Conservation (phyloP, 257 asterid species). For the Penstemon eatonii region DNA sequence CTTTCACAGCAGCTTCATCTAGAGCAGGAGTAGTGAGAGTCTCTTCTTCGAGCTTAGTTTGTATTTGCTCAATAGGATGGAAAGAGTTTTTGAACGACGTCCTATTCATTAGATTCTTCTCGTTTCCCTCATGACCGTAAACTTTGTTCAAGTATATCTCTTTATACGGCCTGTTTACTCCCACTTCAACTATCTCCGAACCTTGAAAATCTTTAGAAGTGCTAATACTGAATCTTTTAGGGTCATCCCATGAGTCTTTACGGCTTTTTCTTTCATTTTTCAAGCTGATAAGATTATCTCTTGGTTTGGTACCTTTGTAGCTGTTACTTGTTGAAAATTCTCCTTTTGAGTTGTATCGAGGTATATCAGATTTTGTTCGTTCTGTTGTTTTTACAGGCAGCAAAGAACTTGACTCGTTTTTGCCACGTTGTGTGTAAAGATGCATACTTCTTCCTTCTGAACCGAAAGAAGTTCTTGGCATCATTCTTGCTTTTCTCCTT, state of each 20-base stretch:
- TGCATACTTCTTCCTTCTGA: conserved; percentile 39
- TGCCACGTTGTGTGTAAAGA: conserved; percentile 25
- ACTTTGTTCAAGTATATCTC: conserved; percentile 42
- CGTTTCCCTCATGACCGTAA: conserved; percentile 33
- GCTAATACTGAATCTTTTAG: conserved; percentile 31
- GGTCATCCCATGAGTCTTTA: conserved; percentile 29
- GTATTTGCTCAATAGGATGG: conserved; percentile 9
- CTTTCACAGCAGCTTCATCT: conserved; percentile 71
- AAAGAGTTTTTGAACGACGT: conserved; percentile 31
- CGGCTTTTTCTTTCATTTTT: conserved; percentile 31
- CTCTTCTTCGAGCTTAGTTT: conserved; percentile 41
- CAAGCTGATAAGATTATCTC: conserved; percentile 24
- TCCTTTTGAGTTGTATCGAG: conserved; percentile 35
- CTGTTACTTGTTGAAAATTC: conserved; percentile 43
- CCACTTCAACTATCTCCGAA: conserved; percentile 50
- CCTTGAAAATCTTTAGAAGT: conserved; percentile 31
- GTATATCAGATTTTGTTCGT: conserved; percentile 60
- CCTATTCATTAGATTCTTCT: conserved; percentile 24
- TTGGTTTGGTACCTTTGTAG: conserved; percentile 38
- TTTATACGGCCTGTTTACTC: conserved; percentile 28
- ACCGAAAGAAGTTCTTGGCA: conserved; percentile 43
- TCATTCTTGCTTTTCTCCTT: conserved; percentile 48
- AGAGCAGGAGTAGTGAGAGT: conserved; percentile 54
- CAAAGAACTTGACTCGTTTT: conserved; percentile 35
- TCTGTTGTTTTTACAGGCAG: conserved; percentile 38